Evolutionary conservation across 2,329 filamentous ascomycete species (phyloP), one percentile per base, ranked within the genome.

Genomic region (Lasiodiplodia gonubiensis): DNA sequence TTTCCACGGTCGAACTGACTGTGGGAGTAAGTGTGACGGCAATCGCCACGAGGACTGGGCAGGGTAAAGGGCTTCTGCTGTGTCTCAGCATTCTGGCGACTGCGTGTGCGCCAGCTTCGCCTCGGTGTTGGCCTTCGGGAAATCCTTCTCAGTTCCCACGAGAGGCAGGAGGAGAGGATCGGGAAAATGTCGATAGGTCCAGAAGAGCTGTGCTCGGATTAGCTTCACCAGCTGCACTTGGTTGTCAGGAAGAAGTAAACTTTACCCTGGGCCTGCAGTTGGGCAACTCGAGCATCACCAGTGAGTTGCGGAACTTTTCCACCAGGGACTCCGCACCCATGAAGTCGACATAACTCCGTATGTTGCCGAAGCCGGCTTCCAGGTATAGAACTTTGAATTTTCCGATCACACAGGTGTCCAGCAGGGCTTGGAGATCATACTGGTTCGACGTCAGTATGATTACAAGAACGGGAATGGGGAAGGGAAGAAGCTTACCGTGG

Each of bases 381-480:
- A 98, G 82, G 77, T 99, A 99, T 84, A 97, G 89, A 78, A 98
- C 98, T 76, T 98, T 94, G 77, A 96, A 98, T 70, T 90, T 90
- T 35, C 93, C 93, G 79, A 86, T 88, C 77, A 89, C 92, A 18
- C 89, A 91, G 70, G 90, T 85, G 74, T 97, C 92, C 18, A 98
- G 85, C 67, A 96, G 89, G 0, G 84, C 80, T 82, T 96, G 96
- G 18, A 97, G 81, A n/a, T 77, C 70, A 14, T 64, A 63, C 64
- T 66, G 0, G 72, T 67, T 70, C 76, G 69, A 73, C 75, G 57
- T 11, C 66, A 37, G 59, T n/a, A 8, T 71, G n/a, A 67, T 75
- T 54, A 74, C 72, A 66, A 23, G 10, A 7, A 12, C 10, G 30
- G 1, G 2, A 30, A 30, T 33, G 53, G 39, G 52, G 55, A 37